Conservation (phyloP, 768 basidiomycete genomes). For the Phanerochaete carnosa region DNA sequence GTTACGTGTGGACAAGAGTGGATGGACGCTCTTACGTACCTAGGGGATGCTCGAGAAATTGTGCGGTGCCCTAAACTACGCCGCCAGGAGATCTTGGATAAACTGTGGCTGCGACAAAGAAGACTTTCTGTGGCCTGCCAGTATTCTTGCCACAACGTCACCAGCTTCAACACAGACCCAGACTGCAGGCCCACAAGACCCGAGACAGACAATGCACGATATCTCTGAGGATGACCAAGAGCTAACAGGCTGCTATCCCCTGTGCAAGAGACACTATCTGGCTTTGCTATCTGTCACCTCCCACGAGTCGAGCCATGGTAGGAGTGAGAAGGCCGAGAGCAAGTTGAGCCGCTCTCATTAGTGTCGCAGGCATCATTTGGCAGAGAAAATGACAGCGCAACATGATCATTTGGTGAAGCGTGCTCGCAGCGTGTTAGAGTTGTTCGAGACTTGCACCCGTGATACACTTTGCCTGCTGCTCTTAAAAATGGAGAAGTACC, state of each 20-base stretch:
- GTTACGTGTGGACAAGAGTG: background rate
- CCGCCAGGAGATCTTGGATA: background rate
- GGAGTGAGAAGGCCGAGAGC: too few relatives aligned
- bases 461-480: background rate
- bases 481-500: background rate
- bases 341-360: too few relatives aligned
- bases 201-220: too few relatives aligned
- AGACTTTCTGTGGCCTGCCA: background rate
- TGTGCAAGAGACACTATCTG: too few relatives aligned
- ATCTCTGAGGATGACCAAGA: too few relatives aligned
- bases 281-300: too few relatives aligned
- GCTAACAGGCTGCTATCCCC: too few relatives aligned
- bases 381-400: too few relatives aligned
- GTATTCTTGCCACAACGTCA: background rate
- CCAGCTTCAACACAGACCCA: background rate
- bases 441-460: background rate
- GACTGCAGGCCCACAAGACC: background rate
- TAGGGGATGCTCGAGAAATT: background rate
- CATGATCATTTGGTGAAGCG: too few relatives aligned
- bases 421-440: too few relatives aligned
- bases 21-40: background rate
- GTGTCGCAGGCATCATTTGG: too few relatives aligned
- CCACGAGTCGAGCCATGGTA: too few relatives aligned
- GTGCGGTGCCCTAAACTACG: background rate
- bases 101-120: background rate